Conservation (phyloP, 768 basidiomycete genomes). For the Pleurotus giganteus region DNA sequence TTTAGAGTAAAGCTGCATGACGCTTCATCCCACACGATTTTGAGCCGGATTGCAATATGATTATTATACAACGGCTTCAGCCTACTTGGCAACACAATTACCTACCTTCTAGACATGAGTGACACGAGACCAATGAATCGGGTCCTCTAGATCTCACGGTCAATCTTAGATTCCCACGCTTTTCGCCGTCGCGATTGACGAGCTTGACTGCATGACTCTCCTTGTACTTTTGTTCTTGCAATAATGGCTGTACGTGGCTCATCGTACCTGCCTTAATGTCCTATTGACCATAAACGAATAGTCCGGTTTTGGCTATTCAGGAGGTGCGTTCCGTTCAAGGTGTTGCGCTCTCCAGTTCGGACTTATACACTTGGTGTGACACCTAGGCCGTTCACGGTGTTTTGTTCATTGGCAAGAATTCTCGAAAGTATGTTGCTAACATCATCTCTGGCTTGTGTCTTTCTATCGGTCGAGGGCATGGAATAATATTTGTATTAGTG, state of each 20-base stretch:
- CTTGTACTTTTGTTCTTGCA: background rate
- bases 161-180: conserved; percentile 6
- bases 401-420: conserved; percentile 94
- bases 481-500: conserved; percentile 47
- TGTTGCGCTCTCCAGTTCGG: background rate
- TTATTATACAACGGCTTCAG: too few species aligned
- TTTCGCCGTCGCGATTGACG: conserved; percentile 2
- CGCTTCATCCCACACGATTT: too few species aligned
- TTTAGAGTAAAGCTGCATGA: too few species aligned
- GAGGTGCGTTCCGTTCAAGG: conserved; percentile 30
- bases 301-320: conserved; percentile 47
- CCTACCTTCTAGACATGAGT: background rate
- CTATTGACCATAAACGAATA: conserved; percentile 13
- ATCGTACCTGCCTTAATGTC: background rate
- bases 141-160: background rate
- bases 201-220: conserved; percentile 15
- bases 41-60: too few species aligned
- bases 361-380: too few species aligned
- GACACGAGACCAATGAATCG: background rate
- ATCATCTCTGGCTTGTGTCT: conserved; percentile 1
- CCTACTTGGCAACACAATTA: too few species aligned
- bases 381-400: conserved; percentile 76
- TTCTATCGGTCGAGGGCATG: background rate
- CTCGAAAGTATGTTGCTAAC: conserved; percentile 53
- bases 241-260: conserved; percentile 34